Conservation (phyloP, 2,329 filamentous ascomycete genomes). For the Microascus cirrosus region DNA sequence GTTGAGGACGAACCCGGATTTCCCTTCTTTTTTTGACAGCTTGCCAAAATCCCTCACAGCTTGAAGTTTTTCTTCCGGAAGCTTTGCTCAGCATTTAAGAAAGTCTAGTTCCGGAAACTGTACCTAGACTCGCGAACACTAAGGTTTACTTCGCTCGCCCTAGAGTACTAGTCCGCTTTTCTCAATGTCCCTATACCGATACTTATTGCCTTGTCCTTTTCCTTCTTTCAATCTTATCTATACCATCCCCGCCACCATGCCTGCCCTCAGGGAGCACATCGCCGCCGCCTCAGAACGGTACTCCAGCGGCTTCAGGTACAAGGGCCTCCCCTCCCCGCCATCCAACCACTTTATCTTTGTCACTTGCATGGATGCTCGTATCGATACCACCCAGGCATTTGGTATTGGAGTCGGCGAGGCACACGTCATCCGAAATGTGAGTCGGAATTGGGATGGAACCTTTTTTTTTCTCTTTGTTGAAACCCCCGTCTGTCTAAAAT, state of each 20-base stretch:
- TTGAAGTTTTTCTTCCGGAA: background rate
- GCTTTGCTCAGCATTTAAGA: background rate
- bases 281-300: background rate
- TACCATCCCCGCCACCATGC: background rate
- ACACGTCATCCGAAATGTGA: conserved; percentile 51
- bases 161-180: background rate
- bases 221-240: background rate
- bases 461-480: background rate
- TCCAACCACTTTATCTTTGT: conserved; percentile 52
- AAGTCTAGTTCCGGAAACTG: background rate
- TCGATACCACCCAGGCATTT: conserved; percentile 47
- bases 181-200: background rate
- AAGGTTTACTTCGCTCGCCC: too few species aligned
- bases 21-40: background rate
- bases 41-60: background rate
- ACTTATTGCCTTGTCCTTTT: background rate
- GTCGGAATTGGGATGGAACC: background rate
- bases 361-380: conserved; percentile 60
- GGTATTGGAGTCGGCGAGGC: conserved; percentile 54
- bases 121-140: background rate
- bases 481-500: too few species aligned
- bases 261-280: background rate
- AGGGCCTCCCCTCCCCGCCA: conserved; percentile 53
- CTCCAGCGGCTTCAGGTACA: conserved; percentile 40
- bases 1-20: background rate